Conservation (phyloP, 352 stramenopile genomes). For the Pythium phragmitis region DNA sequence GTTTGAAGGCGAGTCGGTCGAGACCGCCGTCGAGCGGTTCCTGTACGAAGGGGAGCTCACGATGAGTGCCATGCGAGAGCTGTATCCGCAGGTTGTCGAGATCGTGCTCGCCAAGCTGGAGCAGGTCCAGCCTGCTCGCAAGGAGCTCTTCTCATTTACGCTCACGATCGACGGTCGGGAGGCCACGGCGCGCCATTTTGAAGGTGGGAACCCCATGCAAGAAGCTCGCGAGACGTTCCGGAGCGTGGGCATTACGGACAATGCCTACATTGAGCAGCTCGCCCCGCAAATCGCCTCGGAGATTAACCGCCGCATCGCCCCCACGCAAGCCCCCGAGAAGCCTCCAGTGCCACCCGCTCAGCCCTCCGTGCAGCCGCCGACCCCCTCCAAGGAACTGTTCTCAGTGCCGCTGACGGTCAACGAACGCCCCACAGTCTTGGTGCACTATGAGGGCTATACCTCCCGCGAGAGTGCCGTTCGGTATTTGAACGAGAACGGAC, state of each 20-base stretch:
- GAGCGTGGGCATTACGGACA: conserved; percentile 42
- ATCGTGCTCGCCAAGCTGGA: conserved; percentile 61
- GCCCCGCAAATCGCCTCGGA: conserved; percentile 58
- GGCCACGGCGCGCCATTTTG: conserved; percentile 65
- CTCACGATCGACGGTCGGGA: conserved; percentile 53
- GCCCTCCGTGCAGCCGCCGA: conserved; percentile 3
- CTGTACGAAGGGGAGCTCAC: conserved; percentile 55
- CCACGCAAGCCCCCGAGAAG: neutral
- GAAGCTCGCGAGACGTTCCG: conserved; percentile 56
- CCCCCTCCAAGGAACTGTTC: conserved; percentile 49
- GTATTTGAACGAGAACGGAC: conserved; percentile 61
- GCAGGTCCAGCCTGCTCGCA: conserved; percentile 49
- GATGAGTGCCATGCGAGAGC: conserved; percentile 60
- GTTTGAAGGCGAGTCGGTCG: conserved; percentile 53
- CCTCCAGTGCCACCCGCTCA: neutral
- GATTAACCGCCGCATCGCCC: conserved; percentile 52
- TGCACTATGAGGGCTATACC: conserved; percentile 65
- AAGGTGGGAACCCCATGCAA: conserved; percentile 50
- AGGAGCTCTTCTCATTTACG: conserved; percentile 57
- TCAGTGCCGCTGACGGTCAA: conserved; percentile 65
- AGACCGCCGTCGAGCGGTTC: conserved; percentile 66
- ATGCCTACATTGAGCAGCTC: conserved; percentile 50
- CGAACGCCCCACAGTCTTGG: conserved; percentile 42
- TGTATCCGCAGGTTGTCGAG: conserved; percentile 59
- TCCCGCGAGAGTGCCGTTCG: conserved; percentile 53